Evolutionary conservation across 192 early-diverging fungal species (phyloP).

Genomic region (Linderina pennispora): DNA sequence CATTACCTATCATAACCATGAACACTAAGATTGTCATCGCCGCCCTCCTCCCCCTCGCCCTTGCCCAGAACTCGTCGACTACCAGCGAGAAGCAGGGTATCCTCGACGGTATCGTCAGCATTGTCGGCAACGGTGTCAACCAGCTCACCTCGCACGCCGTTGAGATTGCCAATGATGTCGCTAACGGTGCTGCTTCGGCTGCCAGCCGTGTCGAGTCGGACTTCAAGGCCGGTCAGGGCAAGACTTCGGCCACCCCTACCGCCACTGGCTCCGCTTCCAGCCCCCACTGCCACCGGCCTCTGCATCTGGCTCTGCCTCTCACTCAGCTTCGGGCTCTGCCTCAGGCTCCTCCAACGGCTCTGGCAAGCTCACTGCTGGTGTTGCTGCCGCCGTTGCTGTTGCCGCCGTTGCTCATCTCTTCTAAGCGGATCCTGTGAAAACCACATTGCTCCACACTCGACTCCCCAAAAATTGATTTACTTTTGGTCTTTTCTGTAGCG

Average conservation of each 20-base stretch:
- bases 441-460: too few relatives aligned
- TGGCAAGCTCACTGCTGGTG: constrained; percentile 1
- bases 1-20: constrained; percentile 1
- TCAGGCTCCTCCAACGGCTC: neutral
- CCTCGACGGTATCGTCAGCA: constrained; percentile 13
- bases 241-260: neutral
- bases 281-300: too few relatives aligned
- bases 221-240: constrained; percentile 27
- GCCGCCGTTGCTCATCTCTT: constrained; percentile 21
- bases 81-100: constrained; percentile 1
- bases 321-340: too few relatives aligned
- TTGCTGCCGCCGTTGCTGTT: constrained; percentile 11
- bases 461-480: too few relatives aligned
- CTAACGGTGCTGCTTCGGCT: neutral
- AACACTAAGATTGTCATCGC: constrained; percentile 14
- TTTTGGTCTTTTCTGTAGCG: neutral
- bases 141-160: constrained; percentile 8
- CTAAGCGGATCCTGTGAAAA: constrained; percentile 6
- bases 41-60: constrained; percentile 8
- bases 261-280: neutral
- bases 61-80: constrained; percentile 10
- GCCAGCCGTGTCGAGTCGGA: constrained; percentile 26
- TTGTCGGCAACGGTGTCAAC: constrained; percentile 15
- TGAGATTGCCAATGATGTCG: constrained; percentile 1
- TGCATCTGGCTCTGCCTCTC: too few relatives aligned